These are phyloP conservation scores for Venturia asperata DNA, from an alignment of 2,329 filamentous ascomycete species.

Conservation along the genomic window DNA sequence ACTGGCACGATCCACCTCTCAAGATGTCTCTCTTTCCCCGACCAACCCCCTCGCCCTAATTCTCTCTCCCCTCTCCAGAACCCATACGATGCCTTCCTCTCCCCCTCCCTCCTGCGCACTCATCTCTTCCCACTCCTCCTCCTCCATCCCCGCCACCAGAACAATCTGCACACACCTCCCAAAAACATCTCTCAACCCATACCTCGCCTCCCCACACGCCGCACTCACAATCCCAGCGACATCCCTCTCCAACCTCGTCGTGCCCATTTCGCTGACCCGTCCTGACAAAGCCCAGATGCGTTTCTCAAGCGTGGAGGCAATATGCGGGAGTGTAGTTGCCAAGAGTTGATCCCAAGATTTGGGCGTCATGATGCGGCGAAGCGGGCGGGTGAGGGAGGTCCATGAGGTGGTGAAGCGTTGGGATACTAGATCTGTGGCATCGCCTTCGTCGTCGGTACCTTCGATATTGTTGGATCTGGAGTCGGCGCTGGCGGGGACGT, in stretches of 20 bases:
- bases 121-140: conserved; percentile 87
- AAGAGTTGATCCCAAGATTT: conserved; percentile 71
- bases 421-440: conserved; percentile 58
- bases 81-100: conserved; percentile 64
- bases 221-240: conserved; percentile 65
- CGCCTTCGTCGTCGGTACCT: too few relatives aligned
- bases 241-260: conserved; percentile 77
- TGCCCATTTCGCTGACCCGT: conserved; percentile 72
- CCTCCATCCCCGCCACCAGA: conserved; percentile 88
- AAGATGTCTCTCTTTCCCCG: not conserved
- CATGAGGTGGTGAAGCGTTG: conserved; percentile 78
- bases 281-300: conserved; percentile 74
- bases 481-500: conserved; percentile 57
- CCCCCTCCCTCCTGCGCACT: conserved; percentile 36
- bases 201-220: conserved; percentile 62
- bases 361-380: conserved; percentile 75
- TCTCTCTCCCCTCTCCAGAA: conserved; percentile 66
- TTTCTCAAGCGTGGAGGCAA: conserved; percentile 78
- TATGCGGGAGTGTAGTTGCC: conserved; percentile 63
- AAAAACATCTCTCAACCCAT: conserved; percentile 71
- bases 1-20: not conserved
- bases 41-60: conserved; percentile 64
- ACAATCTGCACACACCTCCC: conserved; percentile 69
- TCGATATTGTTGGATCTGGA: too few relatives aligned
- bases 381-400: conserved; percentile 76